Base-by-base conservation (phyloP, 2,329 filamentous ascomycete genomes). In the Pseudopyrenochaeta lycopersici region DNA sequence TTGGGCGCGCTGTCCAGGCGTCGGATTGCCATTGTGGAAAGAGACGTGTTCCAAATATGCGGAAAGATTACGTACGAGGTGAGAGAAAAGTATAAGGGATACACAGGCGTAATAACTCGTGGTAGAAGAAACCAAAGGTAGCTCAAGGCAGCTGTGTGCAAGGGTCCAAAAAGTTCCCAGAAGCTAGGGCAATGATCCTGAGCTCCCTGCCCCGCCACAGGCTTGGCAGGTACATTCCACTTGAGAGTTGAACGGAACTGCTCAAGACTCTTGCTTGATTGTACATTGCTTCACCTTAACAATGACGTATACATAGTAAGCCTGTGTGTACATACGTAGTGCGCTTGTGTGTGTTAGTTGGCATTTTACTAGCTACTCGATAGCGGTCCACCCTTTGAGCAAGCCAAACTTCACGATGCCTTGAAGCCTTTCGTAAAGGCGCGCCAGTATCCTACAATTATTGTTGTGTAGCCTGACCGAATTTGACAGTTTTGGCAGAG, bases 1-100 rank as follows among this genome's bases (percentile, higher is more conserved):
- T 81, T 77, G 4, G 88, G 89, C 23, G 85, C 78, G 2, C 77
- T 77, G 43, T 81, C 81, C 40, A 90, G 84, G 1, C 84, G 86
- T 57, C 68, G 69, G 46, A 78, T 62, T 2, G 75, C 63, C 76
- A 79, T 78, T 46, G 23, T 45, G 31, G 23, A 4, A 14, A 7
- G 7, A 27, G 11, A 14, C 43, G 14, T 17, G 7, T 17, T 23
- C 2, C 14, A 20, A n/a, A 14, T 15, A 11, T 39, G n/a, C 36
- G 7, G 10, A 9, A 9, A 21, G 7, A 5, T 2, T 39, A 23
- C n/a, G 17, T 20, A 20, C n/a, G 4, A 21, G 10, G 2, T 4
- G 12, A 12, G 30, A 30, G 15, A n/a, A 32, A 14, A 39, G 3
- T 29, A 33, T 30, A 9, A 4, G 27, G 5, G 12, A n/a, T 20